phyloP scores from a whole-genome alignment of 192 early-diverging fungal genomes.

The Thamnidium elegans region DNA sequence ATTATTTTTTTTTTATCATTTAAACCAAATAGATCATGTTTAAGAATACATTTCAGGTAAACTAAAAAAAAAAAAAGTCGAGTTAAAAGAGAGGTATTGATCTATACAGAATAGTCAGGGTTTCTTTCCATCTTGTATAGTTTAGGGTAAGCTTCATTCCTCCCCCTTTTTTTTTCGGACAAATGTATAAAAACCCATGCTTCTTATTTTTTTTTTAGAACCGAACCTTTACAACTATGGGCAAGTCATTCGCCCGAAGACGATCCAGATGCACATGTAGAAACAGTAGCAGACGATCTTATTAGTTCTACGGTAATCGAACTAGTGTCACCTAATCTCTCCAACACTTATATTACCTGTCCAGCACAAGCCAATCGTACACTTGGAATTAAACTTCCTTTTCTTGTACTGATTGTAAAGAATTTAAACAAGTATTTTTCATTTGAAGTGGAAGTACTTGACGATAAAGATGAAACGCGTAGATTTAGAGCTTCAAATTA shows the following conservation, averaged over 20 bases:
- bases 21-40: slow-evolving; percentile 50
- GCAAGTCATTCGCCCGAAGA: slow-evolving; percentile 52
- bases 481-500: slow-evolving; percentile 88
- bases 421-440: slow-evolving; percentile 88
- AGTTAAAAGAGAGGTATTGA: background rate
- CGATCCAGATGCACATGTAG: slow-evolving; percentile 62
- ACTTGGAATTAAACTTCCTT: slow-evolving; percentile 90
- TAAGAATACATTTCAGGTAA: slow-evolving; percentile 77
- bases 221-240: slow-evolving; percentile 70
- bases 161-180: slow-evolving; percentile 2
- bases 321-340: slow-evolving; percentile 73
- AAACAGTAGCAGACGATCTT: slow-evolving; percentile 75
- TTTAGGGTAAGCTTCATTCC: slow-evolving; percentile 59
- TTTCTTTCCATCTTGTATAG: slow-evolving; percentile 89
- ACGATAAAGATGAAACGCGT: slow-evolving; percentile 78
- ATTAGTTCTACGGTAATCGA: slow-evolving; percentile 82
- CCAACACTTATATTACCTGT: slow-evolving; percentile 86
- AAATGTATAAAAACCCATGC: slow-evolving; percentile 2
- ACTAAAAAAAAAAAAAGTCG: background rate
- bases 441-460: slow-evolving; percentile 87
- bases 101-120: slow-evolving; percentile 59
- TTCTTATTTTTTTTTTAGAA: slow-evolving; percentile 39
- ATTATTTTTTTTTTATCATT: no score
- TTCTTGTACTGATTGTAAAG: slow-evolving; percentile 84
- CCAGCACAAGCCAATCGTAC: slow-evolving; percentile 70